phyloP scores from a whole-genome alignment of 306 rosid genomes.

The Begonia loranthoides region DNA sequence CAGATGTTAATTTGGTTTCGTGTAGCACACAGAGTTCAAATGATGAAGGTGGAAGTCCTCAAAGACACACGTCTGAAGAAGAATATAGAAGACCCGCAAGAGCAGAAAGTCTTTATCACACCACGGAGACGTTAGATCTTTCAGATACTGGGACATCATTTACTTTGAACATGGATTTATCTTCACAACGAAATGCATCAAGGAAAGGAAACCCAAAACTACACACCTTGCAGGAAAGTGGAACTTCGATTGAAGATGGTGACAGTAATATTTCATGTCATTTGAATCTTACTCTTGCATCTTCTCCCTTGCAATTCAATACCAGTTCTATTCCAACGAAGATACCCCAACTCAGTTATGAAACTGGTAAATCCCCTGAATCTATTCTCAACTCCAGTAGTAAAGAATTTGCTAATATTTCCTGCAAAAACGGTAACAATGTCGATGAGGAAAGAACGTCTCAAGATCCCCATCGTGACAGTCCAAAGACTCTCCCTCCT shows the following conservation, averaged over 20 bases:
- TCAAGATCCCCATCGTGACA: constrained; percentile 36
- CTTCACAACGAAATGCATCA: constrained; percentile 30
- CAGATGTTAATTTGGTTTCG: constrained; percentile 74
- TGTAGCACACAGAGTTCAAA: constrained; percentile 78
- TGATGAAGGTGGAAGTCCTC: constrained; percentile 55
- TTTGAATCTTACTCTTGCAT: constrained; percentile 75
- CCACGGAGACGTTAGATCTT: constrained; percentile 68
- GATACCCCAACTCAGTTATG: constrained; percentile 45
- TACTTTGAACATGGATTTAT: constrained; percentile 60
- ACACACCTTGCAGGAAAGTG: constrained; percentile 48
- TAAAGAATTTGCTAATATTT: constrained; percentile 40
- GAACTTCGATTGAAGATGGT: constrained; percentile 49
- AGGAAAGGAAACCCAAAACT: constrained; percentile 31
- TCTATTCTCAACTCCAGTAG: constrained; percentile 24
- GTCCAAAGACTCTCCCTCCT: constrained; percentile 32
- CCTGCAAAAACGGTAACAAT: constrained; percentile 18
- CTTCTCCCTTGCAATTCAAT: constrained; percentile 46
- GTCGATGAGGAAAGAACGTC: constrained; percentile 24
- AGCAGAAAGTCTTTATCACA: constrained; percentile 34
- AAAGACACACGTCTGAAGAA: constrained; percentile 40
- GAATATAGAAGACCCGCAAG: constrained; percentile 43
- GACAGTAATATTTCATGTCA: constrained; percentile 79
- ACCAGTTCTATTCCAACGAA: constrained; percentile 35
- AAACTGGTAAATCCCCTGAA: constrained; percentile 33
- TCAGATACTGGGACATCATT: constrained; percentile 89